A percentile compares a stretch with the other conserved stretches of the same genome.
Evolutionary conservation across 768 basidiomycete genomes (phyloP).

Genomic region (Mycena indigotica): DNA sequence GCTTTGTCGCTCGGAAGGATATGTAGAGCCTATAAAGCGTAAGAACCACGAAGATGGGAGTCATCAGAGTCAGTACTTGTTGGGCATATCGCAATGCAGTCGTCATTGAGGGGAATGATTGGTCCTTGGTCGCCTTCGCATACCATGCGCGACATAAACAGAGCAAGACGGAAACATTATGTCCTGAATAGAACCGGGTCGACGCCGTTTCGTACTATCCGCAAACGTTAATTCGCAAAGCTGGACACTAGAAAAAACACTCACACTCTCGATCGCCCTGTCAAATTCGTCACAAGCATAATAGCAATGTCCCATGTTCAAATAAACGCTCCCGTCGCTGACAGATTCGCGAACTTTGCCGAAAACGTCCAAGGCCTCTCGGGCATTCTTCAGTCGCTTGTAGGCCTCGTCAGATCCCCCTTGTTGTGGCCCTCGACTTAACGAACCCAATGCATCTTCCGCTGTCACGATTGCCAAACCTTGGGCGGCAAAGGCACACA

Average conservation of each 20-base stretch:
- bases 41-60: constrained; percentile 4
- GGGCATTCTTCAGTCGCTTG: constrained; percentile 68
- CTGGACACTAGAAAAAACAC: constrained; percentile 27
- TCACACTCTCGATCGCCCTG: constrained; percentile 91
- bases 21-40: constrained; percentile 71
- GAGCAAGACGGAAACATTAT: constrained; percentile 74
- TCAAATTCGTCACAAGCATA: constrained; percentile 93
- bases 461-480: constrained; percentile 93
- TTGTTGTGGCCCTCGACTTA: constrained; percentile 54
- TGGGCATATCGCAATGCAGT: constrained; percentile 85
- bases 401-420: constrained; percentile 57
- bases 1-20: constrained; percentile 88
- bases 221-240: constrained; percentile 1
- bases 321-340: constrained; percentile 80
- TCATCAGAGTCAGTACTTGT: constrained; percentile 44
- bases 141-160: constrained; percentile 95
- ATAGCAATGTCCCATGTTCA: constrained; percentile 97
- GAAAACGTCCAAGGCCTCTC: constrained; percentile 88
- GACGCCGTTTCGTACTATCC: constrained; percentile 90
- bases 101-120: constrained; percentile 78
- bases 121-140: constrained; percentile 88
- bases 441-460: constrained; percentile 81
- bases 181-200: constrained; percentile 69
- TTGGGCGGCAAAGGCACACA: constrained; percentile 91
- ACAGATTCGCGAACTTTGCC: constrained; percentile 88